Percentiles rank a stretch among this genome's conserved stretches.
Conservation (phyloP, 2,329 filamentous ascomycete genomes). For the Leptodontidium sp. region DNA sequence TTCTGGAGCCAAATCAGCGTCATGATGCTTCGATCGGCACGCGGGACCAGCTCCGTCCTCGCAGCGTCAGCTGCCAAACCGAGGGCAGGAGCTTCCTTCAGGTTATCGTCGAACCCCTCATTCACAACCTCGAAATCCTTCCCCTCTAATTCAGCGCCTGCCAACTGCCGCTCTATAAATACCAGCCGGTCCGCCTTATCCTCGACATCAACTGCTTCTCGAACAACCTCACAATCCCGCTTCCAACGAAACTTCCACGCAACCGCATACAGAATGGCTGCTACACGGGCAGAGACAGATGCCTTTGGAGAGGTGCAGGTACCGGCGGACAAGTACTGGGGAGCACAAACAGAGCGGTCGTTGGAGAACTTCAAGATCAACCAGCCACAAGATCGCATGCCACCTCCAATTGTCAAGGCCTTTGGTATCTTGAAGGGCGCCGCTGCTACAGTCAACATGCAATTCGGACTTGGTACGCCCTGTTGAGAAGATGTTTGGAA, state of each 20-base stretch:
- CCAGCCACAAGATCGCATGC: constrained; percentile 99
- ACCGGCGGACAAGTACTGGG: constrained; percentile 94
- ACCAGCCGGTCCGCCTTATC: constrained; percentile 22
- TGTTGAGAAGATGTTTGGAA: constrained; percentile 16
- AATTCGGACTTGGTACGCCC: constrained; percentile 80
- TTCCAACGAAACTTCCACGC: constrained; percentile 44
- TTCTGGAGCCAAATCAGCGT: constrained; percentile 14
- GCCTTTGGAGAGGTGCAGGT: constrained; percentile 98
- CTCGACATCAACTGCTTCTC: constrained; percentile 22
- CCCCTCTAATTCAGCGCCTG: constrained; percentile 26
- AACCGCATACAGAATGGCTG: constrained; percentile 49
- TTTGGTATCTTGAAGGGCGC: constrained; percentile 98
- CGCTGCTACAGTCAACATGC: constrained; percentile 94
- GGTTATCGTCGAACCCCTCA: constrained; percentile 23
- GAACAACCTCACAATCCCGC: constrained; percentile 34
- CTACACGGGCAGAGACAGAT: constrained; percentile 87
- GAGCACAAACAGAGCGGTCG: constrained; percentile 95
- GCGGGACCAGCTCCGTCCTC: constrained; percentile 35
- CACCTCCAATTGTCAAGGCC: constrained; percentile 86
- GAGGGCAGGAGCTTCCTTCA: constrained; percentile 34
- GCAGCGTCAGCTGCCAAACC: constrained; percentile 40
- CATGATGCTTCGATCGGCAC: constrained; percentile 43
- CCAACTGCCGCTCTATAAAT: constrained; percentile 28
- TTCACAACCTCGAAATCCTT: constrained; percentile 21
- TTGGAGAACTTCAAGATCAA: constrained; percentile 99